Percentiles rank a stretch among this genome's conserved stretches.
Conservation (phyloP, 2,329 filamentous ascomycete genomes). For the Leptographium radiaticola region DNA sequence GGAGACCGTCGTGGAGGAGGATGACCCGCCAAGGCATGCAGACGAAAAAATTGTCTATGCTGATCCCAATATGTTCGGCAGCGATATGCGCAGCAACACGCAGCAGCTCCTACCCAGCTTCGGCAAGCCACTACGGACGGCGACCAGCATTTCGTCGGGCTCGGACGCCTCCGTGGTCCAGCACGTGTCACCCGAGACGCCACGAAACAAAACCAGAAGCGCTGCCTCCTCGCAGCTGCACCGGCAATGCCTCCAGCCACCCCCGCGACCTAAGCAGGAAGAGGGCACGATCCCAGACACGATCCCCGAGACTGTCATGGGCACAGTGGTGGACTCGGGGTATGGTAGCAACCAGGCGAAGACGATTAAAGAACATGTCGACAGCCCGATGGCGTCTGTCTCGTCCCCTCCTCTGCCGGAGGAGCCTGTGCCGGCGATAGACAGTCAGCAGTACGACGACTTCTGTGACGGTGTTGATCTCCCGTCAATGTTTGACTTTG, state of each 20-base stretch:
- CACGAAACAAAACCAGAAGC: neutral
- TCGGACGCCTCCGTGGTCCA: conserved; percentile 14
- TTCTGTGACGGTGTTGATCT: neutral
- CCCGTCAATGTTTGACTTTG: conserved; percentile 3
- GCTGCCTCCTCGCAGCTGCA: neutral
- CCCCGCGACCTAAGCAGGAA: neutral
- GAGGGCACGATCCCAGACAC: neutral
- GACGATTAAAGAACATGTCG: neutral
- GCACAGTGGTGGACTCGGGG: neutral
- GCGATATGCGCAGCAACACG: neutral
- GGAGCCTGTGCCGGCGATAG: neutral
- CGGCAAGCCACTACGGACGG: conserved; percentile 1
- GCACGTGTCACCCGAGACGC: conserved; percentile 12
- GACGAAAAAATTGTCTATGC: too few relatives aligned
- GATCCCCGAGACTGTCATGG: neutral
- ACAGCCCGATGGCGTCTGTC: neutral
- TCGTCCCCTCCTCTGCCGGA: neutral
- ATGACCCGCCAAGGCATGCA: neutral
- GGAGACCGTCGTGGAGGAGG: conserved; percentile 9
- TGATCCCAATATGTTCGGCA: neutral
- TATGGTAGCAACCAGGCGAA: neutral
- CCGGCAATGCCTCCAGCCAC: neutral
- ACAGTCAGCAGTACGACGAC: neutral
- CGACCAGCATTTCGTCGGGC: conserved; percentile 12
- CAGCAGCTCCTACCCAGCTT: neutral